A percentile compares a stretch with the other conserved stretches of the same genome.
These are phyloP conservation scores for Globisporangium alternatum DNA, from an alignment of 352 stramenopile species.

Conservation along the genomic window DNA sequence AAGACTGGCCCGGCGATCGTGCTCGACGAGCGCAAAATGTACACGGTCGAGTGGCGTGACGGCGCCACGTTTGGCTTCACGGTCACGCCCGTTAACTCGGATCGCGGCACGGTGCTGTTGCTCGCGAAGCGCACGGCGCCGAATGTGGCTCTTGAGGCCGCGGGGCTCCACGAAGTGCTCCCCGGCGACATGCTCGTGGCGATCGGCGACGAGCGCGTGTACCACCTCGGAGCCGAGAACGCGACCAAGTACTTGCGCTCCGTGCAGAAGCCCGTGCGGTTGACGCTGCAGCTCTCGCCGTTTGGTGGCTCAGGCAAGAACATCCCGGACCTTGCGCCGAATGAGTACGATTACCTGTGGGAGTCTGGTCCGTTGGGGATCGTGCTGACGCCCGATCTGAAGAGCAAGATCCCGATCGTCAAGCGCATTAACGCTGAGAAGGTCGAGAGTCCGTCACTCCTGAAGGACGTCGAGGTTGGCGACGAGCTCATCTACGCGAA, in stretches of 20 bases:
- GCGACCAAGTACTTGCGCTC: conserved; percentile 64
- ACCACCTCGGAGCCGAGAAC: conserved; percentile 59
- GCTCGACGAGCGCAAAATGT: conserved; percentile 76
- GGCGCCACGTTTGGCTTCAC: conserved; percentile 65
- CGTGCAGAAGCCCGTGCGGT: conserved; percentile 61
- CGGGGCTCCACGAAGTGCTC: conserved; percentile 66
- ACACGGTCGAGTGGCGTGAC: conserved; percentile 68
- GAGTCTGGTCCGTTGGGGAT: conserved; percentile 66
- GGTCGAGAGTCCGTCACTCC: conserved; percentile 37
- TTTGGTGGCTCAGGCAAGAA: conserved; percentile 47
- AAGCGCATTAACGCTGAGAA: conserved; percentile 69
- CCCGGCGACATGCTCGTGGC: conserved; percentile 72
- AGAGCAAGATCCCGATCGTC: conserved; percentile 70
- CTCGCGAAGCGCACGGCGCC: conserved; percentile 49
- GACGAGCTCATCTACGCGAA: conserved; percentile 85
- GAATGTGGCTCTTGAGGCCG: conserved; percentile 25
- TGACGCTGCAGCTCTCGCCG: conserved; percentile 67
- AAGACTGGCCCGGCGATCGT: conserved; percentile 30
- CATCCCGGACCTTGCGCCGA: conserved; percentile 53
- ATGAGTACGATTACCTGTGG: conserved; percentile 84
- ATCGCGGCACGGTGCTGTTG: conserved; percentile 60
- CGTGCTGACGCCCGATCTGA: conserved; percentile 63
- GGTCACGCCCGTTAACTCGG: conserved; percentile 64
- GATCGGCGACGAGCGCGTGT: conserved; percentile 77
- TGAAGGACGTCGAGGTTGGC: conserved; percentile 48